phyloP scores from a whole-genome alignment of 129 eudicot genomes.

The Pseudognaphalium luteoalbum region DNA sequence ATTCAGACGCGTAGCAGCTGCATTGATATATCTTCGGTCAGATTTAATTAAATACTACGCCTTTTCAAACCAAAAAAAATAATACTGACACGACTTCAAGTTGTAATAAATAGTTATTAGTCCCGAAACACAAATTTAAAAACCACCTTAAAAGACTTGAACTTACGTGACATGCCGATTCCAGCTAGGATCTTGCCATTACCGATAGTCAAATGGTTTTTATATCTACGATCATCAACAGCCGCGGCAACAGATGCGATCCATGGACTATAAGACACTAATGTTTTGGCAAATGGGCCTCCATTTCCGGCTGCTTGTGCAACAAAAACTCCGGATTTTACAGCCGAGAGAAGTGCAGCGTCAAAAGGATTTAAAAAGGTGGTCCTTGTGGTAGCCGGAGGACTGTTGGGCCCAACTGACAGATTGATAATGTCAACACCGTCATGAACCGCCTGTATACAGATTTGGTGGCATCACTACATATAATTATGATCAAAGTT shows the following conservation, averaged over 20 bases:
- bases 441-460: slow-evolving; percentile 82
- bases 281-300: slow-evolving; percentile 88
- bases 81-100: not conserved
- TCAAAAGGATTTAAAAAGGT: slow-evolving; percentile 92
- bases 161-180: slow-evolving; percentile 91
- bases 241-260: slow-evolving; percentile 95
- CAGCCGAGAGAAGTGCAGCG: slow-evolving; percentile 88
- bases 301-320: slow-evolving; percentile 99
- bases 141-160: not conserved
- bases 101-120: not conserved
- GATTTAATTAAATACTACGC: not conserved
- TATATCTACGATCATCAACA: slow-evolving; percentile 92
- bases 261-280: slow-evolving; percentile 97
- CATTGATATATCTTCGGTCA: slow-evolving; percentile 24
- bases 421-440: slow-evolving; percentile 95
- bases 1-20: slow-evolving; percentile 86
- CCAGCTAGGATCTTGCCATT: slow-evolving; percentile 83
- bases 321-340: slow-evolving; percentile 92
- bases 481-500: not conserved
- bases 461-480: slow-evolving; percentile 5
- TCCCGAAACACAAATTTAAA: not conserved
- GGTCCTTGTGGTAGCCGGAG: slow-evolving; percentile 90
- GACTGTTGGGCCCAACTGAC: slow-evolving; percentile 96
- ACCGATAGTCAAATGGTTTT: slow-evolving; percentile 83
- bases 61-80: not conserved